phyloP scores from a whole-genome alignment of 2,329 filamentous ascomycete species.

The Talaromyces sp. region DNA sequence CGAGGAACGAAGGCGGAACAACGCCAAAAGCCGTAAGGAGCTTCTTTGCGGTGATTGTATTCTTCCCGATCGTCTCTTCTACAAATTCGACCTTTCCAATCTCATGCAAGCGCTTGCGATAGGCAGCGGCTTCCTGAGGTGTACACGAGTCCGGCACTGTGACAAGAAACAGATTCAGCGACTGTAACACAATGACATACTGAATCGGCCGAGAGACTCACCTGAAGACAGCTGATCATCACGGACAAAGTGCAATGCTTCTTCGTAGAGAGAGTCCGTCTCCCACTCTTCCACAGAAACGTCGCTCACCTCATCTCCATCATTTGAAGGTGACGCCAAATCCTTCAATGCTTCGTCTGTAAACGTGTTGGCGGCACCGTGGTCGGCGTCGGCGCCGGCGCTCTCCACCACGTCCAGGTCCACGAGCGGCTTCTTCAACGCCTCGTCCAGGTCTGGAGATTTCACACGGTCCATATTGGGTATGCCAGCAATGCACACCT shows the following conservation, averaged over 20 bases:
- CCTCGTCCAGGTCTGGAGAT: slow-evolving; percentile 26
- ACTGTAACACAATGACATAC: neutral
- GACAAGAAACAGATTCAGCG: slow-evolving; percentile 7
- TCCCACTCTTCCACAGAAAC: slow-evolving; percentile 48
- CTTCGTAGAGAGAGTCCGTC: slow-evolving; percentile 58
- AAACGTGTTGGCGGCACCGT: slow-evolving; percentile 16
- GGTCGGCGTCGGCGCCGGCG: slow-evolving; percentile 13
- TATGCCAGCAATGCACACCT: slow-evolving; percentile 20
- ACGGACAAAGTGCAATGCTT: slow-evolving; percentile 54
- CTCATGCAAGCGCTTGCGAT: slow-evolving; percentile 65
- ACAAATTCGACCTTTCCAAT: slow-evolving; percentile 76
- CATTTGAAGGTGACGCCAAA: slow-evolving; percentile 26
- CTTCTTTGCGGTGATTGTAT: slow-evolving; percentile 70
- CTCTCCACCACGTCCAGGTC: slow-evolving; percentile 30
- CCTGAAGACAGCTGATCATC: slow-evolving; percentile 44
- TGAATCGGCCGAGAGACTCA: slow-evolving; percentile 30
- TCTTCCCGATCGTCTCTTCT: slow-evolving; percentile 61
- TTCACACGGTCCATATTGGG: slow-evolving; percentile 35
- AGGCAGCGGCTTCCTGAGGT: slow-evolving; percentile 61
- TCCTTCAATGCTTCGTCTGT: slow-evolving; percentile 21
- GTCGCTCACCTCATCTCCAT: slow-evolving; percentile 31
- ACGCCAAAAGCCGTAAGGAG: slow-evolving; percentile 82
- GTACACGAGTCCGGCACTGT: slow-evolving; percentile 53
- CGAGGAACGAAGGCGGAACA: slow-evolving; percentile 65
- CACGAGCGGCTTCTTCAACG: slow-evolving; percentile 29